Conservation (phyloP, 2,329 filamentous ascomycete species). For the Talaromyces sp. region DNA sequence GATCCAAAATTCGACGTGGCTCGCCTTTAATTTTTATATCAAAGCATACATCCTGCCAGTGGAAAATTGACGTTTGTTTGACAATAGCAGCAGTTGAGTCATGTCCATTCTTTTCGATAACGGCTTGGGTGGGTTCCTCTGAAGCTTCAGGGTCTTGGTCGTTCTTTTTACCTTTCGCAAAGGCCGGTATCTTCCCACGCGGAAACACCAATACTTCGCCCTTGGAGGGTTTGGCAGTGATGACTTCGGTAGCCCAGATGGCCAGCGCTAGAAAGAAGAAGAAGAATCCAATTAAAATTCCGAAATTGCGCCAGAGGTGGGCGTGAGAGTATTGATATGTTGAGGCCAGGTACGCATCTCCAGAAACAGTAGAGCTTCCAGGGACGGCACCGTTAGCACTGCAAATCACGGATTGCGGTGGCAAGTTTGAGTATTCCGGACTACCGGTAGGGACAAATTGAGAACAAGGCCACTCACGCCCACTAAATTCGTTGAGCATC, state of each 20-base stretch:
- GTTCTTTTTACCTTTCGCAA: slow-evolving; percentile 17
- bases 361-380: slow-evolving; percentile 49
- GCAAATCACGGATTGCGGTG: slow-evolving; percentile 47
- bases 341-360: slow-evolving; percentile 51
- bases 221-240: slow-evolving; percentile 63
- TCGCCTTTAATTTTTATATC: slow-evolving; percentile 76
- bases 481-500: slow-evolving; percentile 76
- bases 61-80: slow-evolving; percentile 70
- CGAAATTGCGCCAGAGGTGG: slow-evolving; percentile 66
- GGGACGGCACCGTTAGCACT: slow-evolving; percentile 52
- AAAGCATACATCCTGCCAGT: slow-evolving; percentile 80
- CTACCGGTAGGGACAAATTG: slow-evolving; percentile 15
- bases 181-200: slow-evolving; percentile 53
- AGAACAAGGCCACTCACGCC: slow-evolving; percentile 52
- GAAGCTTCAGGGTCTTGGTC: slow-evolving; percentile 15
- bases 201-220: slow-evolving; percentile 72
- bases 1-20: slow-evolving; percentile 68
- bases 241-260: slow-evolving; percentile 57
- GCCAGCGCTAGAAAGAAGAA: slow-evolving; percentile 58
- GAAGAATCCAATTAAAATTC: slow-evolving; percentile 61
- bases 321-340: slow-evolving; percentile 52
- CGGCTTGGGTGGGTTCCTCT: slow-evolving; percentile 24
- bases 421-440: slow-evolving; percentile 29
- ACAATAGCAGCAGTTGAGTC: slow-evolving; percentile 42
- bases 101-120: slow-evolving; percentile 14